These are phyloP conservation scores for Rhizomucor miehei DNA, from an alignment of 371 early-diverging fungal genomes.

Conservation along the genomic window DNA sequence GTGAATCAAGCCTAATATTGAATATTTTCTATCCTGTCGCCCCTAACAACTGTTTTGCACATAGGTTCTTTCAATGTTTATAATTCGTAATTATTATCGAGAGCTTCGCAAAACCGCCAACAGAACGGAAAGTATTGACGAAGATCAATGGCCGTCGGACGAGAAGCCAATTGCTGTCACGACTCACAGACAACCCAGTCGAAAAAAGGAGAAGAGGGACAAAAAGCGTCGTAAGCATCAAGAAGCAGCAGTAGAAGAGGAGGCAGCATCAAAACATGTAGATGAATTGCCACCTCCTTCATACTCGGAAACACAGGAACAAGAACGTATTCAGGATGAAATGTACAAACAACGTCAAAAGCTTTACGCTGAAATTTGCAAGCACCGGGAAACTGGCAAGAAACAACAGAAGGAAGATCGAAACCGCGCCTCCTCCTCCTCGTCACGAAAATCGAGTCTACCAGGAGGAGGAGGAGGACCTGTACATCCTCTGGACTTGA, in stretches of 20 bases:
- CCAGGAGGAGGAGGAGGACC: neutral
- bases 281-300: neutral
- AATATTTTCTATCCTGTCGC: too few relatives aligned
- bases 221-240: neutral
- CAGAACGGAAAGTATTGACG: too few relatives aligned
- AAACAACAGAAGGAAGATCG: too few relatives aligned
- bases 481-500: conserved; percentile 15
- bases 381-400: neutral
- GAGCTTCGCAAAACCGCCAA: too few relatives aligned
- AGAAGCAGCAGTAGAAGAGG: too few relatives aligned
- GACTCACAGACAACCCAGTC: neutral
- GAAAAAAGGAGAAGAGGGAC: neutral
- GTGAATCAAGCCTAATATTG: too few relatives aligned
- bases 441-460: too few relatives aligned
- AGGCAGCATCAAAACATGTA: too few relatives aligned
- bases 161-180: conserved; percentile 1
- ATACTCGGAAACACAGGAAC: neutral
- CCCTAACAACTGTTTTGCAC: too few relatives aligned
- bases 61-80: too few relatives aligned
- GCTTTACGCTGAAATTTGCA: conserved; percentile 11
- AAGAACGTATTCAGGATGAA: conserved; percentile 3
- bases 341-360: conserved; percentile 8
- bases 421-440: neutral
- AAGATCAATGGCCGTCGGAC: conserved; percentile 1
- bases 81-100: too few relatives aligned